Conservation (phyloP, 345 rosid genomes). For the Physaria fendleri region DNA sequence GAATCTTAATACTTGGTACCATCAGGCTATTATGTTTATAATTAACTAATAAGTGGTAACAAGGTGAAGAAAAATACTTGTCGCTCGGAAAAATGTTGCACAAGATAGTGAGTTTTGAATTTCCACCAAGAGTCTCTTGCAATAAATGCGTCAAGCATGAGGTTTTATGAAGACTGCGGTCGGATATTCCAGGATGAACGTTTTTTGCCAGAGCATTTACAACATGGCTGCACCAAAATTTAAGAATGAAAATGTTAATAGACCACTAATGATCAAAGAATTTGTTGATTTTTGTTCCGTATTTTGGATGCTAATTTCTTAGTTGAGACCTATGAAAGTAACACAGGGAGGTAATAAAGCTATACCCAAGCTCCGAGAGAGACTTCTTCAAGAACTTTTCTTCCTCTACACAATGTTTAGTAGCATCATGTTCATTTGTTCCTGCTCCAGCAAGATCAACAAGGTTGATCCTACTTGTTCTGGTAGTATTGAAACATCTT, state of each 20-base stretch:
- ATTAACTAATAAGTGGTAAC: background rate
- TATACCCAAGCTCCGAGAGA: conserved; percentile 84
- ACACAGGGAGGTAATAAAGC: background rate
- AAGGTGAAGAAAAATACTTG: conserved; percentile 40
- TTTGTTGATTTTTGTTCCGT: background rate
- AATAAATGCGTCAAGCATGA: conserved; percentile 76
- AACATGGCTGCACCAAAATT: conserved; percentile 49
- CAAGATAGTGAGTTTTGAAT: conserved; percentile 77
- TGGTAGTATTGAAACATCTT: conserved; percentile 80
- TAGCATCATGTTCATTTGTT: conserved; percentile 52
- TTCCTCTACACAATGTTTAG: conserved; percentile 57
- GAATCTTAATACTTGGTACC: conserved; percentile 1
- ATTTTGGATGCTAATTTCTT: background rate
- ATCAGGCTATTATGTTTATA: background rate
- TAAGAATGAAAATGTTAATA: conserved; percentile 8
- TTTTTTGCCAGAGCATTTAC: conserved; percentile 56
- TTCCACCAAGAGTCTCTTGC: conserved; percentile 93
- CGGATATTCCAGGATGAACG: conserved; percentile 34
- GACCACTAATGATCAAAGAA: background rate
- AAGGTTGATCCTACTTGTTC: conserved; percentile 79
- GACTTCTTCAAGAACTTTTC: conserved; percentile 76
- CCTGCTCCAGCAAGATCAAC: conserved; percentile 93
- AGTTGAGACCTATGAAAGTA: conserved; percentile 3
- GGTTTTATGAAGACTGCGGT: conserved; percentile 44
- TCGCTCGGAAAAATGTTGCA: conserved; percentile 67